Percentiles rank a stretch among this genome's conserved stretches.
phyloP scores from a whole-genome alignment of 768 basidiomycete genomes.

The Mycena galericulata region DNA sequence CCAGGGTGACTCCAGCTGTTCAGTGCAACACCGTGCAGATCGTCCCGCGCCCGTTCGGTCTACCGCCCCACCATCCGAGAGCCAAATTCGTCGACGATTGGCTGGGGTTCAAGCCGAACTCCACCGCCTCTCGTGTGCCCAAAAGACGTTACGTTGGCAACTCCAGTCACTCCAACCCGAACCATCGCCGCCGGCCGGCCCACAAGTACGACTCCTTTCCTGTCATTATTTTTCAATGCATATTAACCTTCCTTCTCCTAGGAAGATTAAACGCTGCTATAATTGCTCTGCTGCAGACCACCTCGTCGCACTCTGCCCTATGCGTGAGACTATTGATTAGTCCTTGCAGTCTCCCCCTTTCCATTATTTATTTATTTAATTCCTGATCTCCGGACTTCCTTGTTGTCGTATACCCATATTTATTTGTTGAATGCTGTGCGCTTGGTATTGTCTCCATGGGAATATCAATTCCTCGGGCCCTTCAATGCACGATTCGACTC shows the following conservation, averaged over 20 bases:
- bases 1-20: background rate
- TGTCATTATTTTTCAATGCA: background rate
- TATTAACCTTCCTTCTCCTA: too few relatives aligned
- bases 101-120: background rate
- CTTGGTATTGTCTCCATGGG: background rate
- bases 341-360: too few relatives aligned
- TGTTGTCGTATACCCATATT: background rate
- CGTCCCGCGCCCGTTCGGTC: background rate
- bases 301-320: background rate
- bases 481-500: too few relatives aligned
- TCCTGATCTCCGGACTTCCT: too few relatives aligned
- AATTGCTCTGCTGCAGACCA: background rate
- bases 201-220: background rate
- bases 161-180: background rate
- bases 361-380: too few relatives aligned
- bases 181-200: background rate
- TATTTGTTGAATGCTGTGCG: background rate
- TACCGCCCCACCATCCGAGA: background rate
- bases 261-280: background rate
- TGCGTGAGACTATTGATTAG: background rate
- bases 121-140: background rate
- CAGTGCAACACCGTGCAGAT: background rate
- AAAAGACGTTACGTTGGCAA: slow-evolving; percentile 1
- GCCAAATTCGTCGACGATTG: background rate
- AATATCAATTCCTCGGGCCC: background rate